Base-by-base conservation (phyloP, 2,329 filamentous ascomycete species). In the Nigrospora oryzae region DNA sequence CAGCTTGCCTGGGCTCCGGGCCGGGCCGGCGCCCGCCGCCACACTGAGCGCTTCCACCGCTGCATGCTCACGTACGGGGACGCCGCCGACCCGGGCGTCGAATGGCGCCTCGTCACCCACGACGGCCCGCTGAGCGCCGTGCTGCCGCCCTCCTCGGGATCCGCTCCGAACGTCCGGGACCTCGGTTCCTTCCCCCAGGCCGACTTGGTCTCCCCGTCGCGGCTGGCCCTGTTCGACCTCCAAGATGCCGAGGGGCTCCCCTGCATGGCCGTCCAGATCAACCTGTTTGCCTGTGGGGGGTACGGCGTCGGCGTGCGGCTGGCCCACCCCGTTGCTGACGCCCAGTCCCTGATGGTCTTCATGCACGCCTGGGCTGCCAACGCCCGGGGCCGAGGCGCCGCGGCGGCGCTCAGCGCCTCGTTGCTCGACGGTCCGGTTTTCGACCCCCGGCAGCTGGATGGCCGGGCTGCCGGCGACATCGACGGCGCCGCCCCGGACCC, bases 311-410 rank as follows among this genome's bases (percentile, higher is more conserved):
- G 63, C 11, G 54, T 71, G n/a, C 62, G 61, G 39, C 50, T 70
- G 16, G 62, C 68, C 1, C 72, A 75, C 51, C 58, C 60, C 4
- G 56, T 75, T 4, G 65, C 67, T 0, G 71, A 75, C 47, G 70
- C 70, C 2, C 58, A 64, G 15, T 53, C 65, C 1, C 51, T 75
- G 44, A 56, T 67, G 44, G 51, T 59, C 4, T 75, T 75, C 40
- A 58, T 70, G 33, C 61, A 66, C 31, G 51, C 61, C 14, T 74
- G 67, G 69, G 63, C 66, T 1, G 54, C 53, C 3, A 57, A 55
- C 3, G 60, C 55, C 17, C 54, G 59, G 11, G 43, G 40, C 4
- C 16, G 56, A 11, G 15, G 40, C n/a, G 40, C 17, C 0, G 46
- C 57, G 7, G 31, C 23, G 11, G 16, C 28, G 8, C 32, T 35